Conservation (phyloP, 257 asterid species). For the Euphrasia confusa region DNA sequence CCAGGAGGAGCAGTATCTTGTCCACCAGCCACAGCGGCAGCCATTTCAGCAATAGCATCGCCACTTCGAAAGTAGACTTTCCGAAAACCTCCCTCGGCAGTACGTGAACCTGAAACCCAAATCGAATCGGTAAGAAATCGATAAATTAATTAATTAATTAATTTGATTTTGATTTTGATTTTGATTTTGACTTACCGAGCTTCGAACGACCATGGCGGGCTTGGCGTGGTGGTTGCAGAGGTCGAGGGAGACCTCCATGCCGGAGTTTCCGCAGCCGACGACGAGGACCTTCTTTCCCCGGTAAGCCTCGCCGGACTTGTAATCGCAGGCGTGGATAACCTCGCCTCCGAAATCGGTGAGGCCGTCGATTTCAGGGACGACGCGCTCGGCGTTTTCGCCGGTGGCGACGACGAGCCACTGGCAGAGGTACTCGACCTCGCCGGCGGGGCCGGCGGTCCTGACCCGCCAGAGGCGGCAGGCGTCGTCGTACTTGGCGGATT, state of each 20-base stretch:
- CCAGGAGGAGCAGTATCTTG: constrained; percentile 47
- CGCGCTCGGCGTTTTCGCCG: constrained; percentile 70
- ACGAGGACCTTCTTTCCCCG: constrained; percentile 74
- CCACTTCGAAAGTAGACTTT: constrained; percentile 65
- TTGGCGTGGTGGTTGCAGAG: constrained; percentile 75
- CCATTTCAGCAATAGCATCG: constrained; percentile 68
- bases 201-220: constrained; percentile 78
- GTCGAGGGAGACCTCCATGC: constrained; percentile 95
- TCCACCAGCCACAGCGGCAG: constrained; percentile 82
- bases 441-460: constrained; percentile 27
- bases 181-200: too few species aligned
- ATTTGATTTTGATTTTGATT: too few species aligned
- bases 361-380: constrained; percentile 73
- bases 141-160: too few species aligned
- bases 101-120: constrained; percentile 59
- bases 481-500: constrained; percentile 73
- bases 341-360: constrained; percentile 57
- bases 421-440: constrained; percentile 73
- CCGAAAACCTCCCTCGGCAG: constrained; percentile 76
- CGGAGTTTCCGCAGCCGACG: constrained; percentile 85
- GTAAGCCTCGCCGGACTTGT: constrained; percentile 61
- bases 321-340: constrained; percentile 70
- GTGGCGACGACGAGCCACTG: constrained; percentile 90
- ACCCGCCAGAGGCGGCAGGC: constrained; percentile 64
- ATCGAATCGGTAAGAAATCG: too few species aligned